Evolutionary conservation across 495 filamentous ascomycete species (phyloP), one percentile per base, ranked within the genome.

Genomic region (Thermothielavioides terrestris): DNA sequence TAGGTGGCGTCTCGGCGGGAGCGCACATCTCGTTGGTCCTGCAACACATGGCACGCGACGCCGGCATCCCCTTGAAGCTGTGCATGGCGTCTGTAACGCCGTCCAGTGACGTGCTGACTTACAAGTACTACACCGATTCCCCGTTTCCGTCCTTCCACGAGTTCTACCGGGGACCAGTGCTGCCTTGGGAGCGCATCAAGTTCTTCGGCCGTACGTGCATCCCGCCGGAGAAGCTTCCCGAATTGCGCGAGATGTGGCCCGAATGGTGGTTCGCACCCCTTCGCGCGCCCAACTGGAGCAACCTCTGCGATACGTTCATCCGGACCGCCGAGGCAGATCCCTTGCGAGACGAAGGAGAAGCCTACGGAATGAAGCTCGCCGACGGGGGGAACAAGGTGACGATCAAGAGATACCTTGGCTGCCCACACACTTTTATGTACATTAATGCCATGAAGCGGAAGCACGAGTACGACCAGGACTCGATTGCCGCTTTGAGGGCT

Each of bases 321-420:
- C 64, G 70, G 25, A 77, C 75, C 0, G 74, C 67, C 12, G 71
- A 72, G 10, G 67, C 66, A 44, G 76, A 78, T 47, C 70, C 74
- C 1, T 47, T 78, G 43, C 54, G 76, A 1, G 76, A 77, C 54
- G 76, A 78, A 56, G 76, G 74, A 0, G 74, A 77, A 58, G 71
- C 71, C 0, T 78, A 77, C 51, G 74, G 65, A 1, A 49, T 55
- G 50, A 72, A 71, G 47, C 57, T 78, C 15, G 50, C 76, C 22
- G 66, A 71, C 31, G 67, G 61, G 1, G 75, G 75, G 8, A 69
- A 62, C 42, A 67, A 69, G 55, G 73, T 76, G 14, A 70, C 67
- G 2, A 48, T 73, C 7, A 74, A 71, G 48, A 48, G 74, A 21
- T 78, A 76, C 40, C 37, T 59, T 7, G 73, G 75, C 0, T 61